Percentiles rank a stretch among this genome's conserved stretches.
Conservation (phyloP, 768 basidiomycete genomes). For the Grammothele lineata region DNA sequence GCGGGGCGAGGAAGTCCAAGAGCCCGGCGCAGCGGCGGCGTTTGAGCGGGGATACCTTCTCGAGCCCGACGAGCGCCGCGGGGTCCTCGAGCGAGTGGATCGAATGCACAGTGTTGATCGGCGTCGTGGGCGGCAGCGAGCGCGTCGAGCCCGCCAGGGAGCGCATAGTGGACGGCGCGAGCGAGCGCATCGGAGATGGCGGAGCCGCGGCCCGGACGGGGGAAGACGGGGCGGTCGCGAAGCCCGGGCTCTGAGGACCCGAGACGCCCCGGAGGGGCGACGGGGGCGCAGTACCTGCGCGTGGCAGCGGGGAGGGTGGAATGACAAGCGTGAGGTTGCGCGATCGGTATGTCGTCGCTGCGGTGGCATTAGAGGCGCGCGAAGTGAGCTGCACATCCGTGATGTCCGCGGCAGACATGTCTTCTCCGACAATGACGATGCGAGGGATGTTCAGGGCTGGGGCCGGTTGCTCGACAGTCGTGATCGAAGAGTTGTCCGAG, state of each 20-base stretch:
- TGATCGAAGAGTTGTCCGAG: too few species aligned
- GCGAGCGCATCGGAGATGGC: not conserved
- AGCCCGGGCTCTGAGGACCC: not conserved
- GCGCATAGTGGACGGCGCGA: not conserved
- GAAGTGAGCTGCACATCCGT: too few species aligned
- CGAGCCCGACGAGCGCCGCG: not conserved
- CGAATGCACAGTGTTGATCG: constrained; percentile 4
- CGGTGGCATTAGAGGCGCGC: constrained; percentile 14
- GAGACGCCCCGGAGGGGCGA: constrained; percentile 4
- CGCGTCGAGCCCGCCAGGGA: not conserved
- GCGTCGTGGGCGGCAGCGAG: constrained; percentile 1
- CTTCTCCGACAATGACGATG: not conserved
- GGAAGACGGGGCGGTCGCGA: constrained; percentile 5
- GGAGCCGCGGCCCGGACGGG: not conserved
- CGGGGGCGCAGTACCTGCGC: constrained; percentile 2
- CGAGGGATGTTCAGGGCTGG: not conserved
- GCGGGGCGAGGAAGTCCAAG: constrained; percentile 19
- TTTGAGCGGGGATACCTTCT: not conserved
- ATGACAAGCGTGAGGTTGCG: not conserved
- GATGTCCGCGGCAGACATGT: constrained; percentile 16
- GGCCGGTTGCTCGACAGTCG: too few species aligned
- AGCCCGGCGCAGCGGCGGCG: constrained; percentile 5
- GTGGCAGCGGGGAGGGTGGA: constrained; percentile 2
- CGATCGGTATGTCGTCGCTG: constrained; percentile 5
- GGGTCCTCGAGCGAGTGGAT: constrained; percentile 2